Conservation (phyloP, 345 rosid genomes). For the Rhizophora mangle region DNA sequence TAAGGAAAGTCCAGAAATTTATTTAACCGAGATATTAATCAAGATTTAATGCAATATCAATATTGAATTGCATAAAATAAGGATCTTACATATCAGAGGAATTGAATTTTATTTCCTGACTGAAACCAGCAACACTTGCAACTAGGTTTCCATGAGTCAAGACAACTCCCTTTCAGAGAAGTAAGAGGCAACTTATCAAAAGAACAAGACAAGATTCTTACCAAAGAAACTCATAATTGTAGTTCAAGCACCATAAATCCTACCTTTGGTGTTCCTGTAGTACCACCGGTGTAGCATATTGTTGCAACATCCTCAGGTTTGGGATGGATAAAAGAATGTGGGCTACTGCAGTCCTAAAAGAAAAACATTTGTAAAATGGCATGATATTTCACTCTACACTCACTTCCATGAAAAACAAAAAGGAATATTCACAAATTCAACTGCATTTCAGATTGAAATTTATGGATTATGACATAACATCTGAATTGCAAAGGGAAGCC, state of each 20-base stretch:
- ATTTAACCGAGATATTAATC: neutral
- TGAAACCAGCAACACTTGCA: conserved; percentile 25
- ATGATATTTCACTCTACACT: conserved; percentile 14
- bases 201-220: conserved; percentile 7
- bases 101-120: conserved; percentile 11
- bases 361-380: conserved; percentile 9
- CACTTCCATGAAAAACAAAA: neutral
- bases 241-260: conserved; percentile 1
- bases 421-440: conserved; percentile 4
- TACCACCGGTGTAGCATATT: conserved; percentile 38
- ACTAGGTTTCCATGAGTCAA: conserved; percentile 28
- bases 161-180: conserved; percentile 30
- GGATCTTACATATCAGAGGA: conserved; percentile 28
- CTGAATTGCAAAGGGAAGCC: neutral
- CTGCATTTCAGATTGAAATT: conserved; percentile 2
- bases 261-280: conserved; percentile 37
- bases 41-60: neutral
- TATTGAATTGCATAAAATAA: conserved; percentile 7
- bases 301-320: conserved; percentile 33
- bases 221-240: conserved; percentile 20
- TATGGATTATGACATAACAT: conserved; percentile 3
- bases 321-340: conserved; percentile 25
- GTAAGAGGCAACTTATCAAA: conserved; percentile 9
- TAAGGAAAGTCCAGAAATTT: conserved; percentile 3
- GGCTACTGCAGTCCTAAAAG: conserved; percentile 40